Percentiles rank a stretch among this genome's conserved stretches.
Evolutionary conservation across 345 rosid genomes (phyloP).

Genomic region (Eucalyptus cladocalyx): DNA sequence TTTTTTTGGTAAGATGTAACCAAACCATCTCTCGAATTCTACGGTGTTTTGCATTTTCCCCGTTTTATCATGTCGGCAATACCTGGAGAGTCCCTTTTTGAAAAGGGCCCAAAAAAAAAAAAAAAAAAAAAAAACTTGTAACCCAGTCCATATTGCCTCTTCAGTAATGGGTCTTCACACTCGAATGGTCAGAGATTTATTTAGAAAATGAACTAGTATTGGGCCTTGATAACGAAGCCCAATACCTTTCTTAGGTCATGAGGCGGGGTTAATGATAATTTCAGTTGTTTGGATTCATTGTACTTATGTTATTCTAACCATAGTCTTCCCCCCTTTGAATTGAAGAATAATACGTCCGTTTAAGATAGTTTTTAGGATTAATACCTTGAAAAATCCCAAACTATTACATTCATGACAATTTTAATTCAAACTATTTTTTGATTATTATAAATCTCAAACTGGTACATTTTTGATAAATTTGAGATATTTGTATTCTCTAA

Average conservation of each 20-base stretch:
- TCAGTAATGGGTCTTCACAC: neutral
- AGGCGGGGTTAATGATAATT: neutral
- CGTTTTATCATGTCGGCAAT: neutral
- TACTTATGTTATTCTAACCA: neutral
- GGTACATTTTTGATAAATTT: too few species aligned
- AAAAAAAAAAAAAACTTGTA: neutral
- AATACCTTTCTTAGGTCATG: neutral
- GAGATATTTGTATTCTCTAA: accelerated
- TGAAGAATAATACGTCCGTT: neutral
- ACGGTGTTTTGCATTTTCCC: neutral
- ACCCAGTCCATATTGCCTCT: neutral
- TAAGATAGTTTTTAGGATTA: neutral
- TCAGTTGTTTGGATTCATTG: neutral
- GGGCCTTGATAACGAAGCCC: neutral
- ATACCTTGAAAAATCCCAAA: too few species aligned
- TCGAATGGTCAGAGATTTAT: neutral
- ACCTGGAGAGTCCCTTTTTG: neutral
- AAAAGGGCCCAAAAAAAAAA: too few species aligned
- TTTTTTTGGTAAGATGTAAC: neutral
- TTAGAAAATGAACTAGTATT: neutral
- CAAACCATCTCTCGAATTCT: neutral
- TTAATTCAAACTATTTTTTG: accelerated
- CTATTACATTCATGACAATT: accelerated
- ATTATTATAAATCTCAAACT: too few species aligned
- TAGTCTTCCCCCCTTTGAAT: neutral